phyloP scores from a whole-genome alignment of 305 asterid genomes.

The Fraxinus greggii region DNA sequence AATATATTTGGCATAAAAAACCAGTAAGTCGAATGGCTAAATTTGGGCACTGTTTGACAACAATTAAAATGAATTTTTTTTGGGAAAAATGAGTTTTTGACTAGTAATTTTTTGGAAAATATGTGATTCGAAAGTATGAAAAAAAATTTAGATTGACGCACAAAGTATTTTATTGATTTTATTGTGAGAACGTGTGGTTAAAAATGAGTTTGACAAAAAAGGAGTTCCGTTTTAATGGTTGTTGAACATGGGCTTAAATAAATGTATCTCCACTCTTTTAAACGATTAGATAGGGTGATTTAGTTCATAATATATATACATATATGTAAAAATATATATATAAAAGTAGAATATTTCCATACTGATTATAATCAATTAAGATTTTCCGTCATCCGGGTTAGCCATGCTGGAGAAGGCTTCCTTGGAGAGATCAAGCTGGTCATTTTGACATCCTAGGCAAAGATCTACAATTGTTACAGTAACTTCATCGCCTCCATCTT shows the following conservation, averaged over 20 bases:
- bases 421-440: conserved; percentile 38
- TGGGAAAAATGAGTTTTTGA: not conserved
- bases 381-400: conserved; percentile 33
- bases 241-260: not conserved
- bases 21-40: not conserved
- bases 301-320: not conserved
- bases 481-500: too few relatives aligned
- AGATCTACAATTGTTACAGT: conserved; percentile 33
- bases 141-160: too few relatives aligned
- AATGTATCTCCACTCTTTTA: not conserved
- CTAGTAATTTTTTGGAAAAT: too few relatives aligned
- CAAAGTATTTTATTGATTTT: too few relatives aligned
- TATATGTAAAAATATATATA: not conserved
- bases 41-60: not conserved
- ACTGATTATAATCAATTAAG: conserved; percentile 22
- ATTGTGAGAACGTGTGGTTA: too few relatives aligned
- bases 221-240: too few relatives aligned
- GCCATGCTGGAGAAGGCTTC: conserved; percentile 36
- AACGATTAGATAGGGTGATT: not conserved
- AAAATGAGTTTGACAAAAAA: too few relatives aligned
- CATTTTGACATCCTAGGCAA: conserved; percentile 29
- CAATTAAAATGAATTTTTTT: too few relatives aligned
- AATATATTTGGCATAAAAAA: not conserved
- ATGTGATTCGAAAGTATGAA: too few relatives aligned
- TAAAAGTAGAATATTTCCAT: not conserved